phyloP scores from a whole-genome alignment of 129 eudicot species.

The Centella asiatica region DNA sequence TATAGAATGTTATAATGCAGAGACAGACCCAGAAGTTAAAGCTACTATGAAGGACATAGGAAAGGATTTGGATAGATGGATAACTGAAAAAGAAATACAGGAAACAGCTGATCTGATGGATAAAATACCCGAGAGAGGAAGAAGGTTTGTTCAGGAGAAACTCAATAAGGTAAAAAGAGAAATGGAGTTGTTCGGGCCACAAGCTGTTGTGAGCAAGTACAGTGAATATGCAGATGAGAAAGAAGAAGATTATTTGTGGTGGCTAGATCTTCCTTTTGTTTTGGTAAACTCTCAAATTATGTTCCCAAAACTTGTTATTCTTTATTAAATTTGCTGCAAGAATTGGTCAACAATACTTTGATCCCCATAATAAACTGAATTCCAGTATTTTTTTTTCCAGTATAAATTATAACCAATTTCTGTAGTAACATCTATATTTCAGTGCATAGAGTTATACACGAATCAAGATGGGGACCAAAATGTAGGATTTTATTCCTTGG shows the following conservation, averaged over 20 bases:
- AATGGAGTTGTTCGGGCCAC: constrained; percentile 84
- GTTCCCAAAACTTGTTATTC: no score
- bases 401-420: neutral
- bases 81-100: constrained; percentile 80
- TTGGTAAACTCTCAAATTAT: no score
- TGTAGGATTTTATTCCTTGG: constrained; percentile 79
- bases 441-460: constrained; percentile 84
- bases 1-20: constrained; percentile 76
- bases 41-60: constrained; percentile 87
- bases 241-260: constrained; percentile 91
- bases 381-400: neutral
- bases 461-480: constrained; percentile 52
- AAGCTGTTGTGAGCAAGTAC: constrained; percentile 86
- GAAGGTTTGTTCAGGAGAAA: constrained; percentile 46
- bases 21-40: constrained; percentile 81
- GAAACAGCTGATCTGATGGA: constrained; percentile 71
- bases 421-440: constrained; percentile 9
- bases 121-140: constrained; percentile 59
- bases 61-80: constrained; percentile 90
- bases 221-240: constrained; percentile 78
- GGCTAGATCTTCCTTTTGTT: constrained; percentile 89
- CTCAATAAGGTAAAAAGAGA: constrained; percentile 72
- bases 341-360: neutral
- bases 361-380: neutral
- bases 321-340: no score